These are phyloP conservation scores for Neopestalotiopsis clavispora DNA, from an alignment of 2,329 filamentous ascomycete genomes.

Conservation along the genomic window DNA sequence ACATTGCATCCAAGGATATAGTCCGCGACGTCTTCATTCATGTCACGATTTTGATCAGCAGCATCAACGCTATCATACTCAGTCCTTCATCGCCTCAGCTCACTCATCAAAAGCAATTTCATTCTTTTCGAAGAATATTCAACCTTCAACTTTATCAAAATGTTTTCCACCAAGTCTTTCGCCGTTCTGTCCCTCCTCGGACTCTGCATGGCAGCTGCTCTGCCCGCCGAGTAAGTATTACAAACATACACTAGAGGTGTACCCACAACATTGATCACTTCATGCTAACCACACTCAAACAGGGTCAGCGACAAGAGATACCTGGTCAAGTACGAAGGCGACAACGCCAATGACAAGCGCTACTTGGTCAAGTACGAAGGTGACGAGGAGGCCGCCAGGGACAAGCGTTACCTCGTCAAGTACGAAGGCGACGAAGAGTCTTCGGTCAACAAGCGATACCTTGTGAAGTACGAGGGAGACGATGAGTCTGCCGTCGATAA, in stretches of 20 bases:
- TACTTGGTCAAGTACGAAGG: slow-evolving; percentile 2
- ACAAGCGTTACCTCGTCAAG: not conserved
- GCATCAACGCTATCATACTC: not conserved
- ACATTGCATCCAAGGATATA: not conserved
- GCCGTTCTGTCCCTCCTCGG: not conserved
- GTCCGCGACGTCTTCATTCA: not conserved
- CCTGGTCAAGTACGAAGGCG: not conserved
- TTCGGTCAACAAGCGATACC: not conserved
- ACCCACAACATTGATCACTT: not conserved
- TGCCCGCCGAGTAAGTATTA: not conserved
- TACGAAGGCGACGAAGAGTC: not conserved
- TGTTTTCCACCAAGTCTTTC: not conserved
- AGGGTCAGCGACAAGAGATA: not conserved
- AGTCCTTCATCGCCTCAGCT: not conserved
- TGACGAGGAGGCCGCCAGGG: not conserved
- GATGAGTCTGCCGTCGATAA: not conserved
- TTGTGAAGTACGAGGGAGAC: not conserved
- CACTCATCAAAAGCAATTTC: not conserved
- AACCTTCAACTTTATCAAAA: not conserved
- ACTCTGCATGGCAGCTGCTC: not conserved
- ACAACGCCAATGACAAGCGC: not conserved
- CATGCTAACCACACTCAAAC: not conserved
- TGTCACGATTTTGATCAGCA: not conserved
- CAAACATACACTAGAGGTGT: not conserved
- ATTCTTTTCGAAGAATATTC: not conserved